phyloP scores from a whole-genome alignment of 2,329 filamentous ascomycete genomes.

The Calonectria hongkongensis region DNA sequence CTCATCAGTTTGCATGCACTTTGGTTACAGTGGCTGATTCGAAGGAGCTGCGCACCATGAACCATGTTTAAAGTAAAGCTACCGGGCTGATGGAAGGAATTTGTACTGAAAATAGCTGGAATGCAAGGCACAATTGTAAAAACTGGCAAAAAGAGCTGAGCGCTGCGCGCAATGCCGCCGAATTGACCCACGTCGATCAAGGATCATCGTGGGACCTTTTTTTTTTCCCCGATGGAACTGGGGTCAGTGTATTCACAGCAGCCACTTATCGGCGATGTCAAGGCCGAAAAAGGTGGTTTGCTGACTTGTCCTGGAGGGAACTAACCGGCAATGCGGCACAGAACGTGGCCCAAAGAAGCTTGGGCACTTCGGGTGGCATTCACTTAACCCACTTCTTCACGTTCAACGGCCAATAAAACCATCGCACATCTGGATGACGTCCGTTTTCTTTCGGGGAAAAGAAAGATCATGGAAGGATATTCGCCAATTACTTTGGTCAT shows the following conservation, averaged over 20 bases:
- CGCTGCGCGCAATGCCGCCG: not conserved
- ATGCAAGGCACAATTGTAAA: not conserved
- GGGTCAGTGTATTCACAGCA: not conserved
- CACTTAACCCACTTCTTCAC: not conserved
- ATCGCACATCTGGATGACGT: not conserved
- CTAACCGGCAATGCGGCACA: slow-evolving; percentile 14
- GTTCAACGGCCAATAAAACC: not conserved
- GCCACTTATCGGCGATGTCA: not conserved
- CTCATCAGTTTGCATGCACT: too few relatives aligned
- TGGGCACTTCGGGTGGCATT: not conserved
- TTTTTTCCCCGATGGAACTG: not conserved
- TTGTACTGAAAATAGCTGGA: not conserved
- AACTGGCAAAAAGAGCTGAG: not conserved
- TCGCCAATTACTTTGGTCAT: not conserved
- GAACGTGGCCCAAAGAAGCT: not conserved
- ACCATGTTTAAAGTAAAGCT: not conserved
- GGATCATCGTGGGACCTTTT: not conserved
- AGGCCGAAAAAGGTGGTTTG: not conserved
- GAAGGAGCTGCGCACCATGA: not conserved
- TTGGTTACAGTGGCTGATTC: not conserved
- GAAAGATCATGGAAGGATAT: not conserved
- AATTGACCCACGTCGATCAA: not conserved
- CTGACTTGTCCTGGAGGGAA: not conserved
- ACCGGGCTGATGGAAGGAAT: not conserved
- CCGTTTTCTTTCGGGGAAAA: not conserved